Conservation (phyloP, 2,329 filamentous ascomycete genomes). For the Fusarium paranaense region DNA sequence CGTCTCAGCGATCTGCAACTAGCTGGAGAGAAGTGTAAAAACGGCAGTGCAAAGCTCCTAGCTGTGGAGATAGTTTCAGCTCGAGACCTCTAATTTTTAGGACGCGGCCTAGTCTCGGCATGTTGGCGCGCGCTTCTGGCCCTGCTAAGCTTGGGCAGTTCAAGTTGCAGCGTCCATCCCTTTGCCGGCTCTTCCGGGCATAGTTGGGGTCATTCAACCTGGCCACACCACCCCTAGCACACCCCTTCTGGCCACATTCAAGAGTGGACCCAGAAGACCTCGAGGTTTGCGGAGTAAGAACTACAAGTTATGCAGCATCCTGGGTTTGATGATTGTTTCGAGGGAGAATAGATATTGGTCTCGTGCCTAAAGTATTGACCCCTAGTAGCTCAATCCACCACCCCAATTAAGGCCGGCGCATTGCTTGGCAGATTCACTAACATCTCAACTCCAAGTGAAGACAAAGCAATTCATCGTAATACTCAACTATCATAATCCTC, state of each 20-base stretch:
- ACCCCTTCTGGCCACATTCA: too few relatives aligned
- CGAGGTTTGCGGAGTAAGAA: not conserved
- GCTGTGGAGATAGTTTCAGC: not conserved
- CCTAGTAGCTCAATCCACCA: not conserved
- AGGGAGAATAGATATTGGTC: not conserved
- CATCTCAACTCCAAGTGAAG: not conserved
- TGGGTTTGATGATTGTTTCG: not conserved
- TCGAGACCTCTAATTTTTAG: not conserved
- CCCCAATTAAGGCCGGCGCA: not conserved
- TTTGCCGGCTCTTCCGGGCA: not conserved
- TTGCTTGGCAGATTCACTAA: not conserved
- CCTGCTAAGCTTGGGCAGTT: not conserved
- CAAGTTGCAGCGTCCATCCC: not conserved
- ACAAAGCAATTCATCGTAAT: not conserved
- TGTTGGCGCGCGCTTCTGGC: not conserved
- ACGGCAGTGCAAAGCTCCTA: not conserved
- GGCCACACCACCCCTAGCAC: not conserved
- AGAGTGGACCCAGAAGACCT: not conserved
- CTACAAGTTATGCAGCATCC: not conserved
- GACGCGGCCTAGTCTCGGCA: accelerated
- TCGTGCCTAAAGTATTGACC: not conserved
- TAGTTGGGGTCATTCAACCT: not conserved
- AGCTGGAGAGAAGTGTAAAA: not conserved
- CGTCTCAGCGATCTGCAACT: not conserved
- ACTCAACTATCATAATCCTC: not conserved